Conservation (phyloP, 495 filamentous ascomycete genomes). For the Penicillium desertorum region DNA sequence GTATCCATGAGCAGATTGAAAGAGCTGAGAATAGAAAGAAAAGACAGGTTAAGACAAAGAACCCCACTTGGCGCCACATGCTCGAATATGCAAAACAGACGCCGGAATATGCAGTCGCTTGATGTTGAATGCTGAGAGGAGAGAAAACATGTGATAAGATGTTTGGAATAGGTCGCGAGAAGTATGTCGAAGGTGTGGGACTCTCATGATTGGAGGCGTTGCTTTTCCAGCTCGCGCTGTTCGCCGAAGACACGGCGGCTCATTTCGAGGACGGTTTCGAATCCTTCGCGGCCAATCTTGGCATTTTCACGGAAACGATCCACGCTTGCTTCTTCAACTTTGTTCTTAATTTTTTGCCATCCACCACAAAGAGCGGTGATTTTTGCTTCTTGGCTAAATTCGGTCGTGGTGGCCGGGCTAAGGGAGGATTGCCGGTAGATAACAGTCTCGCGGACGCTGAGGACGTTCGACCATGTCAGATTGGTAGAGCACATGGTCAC, state of each 20-base stretch:
- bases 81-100: slow-evolving; percentile 33
- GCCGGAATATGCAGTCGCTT: slow-evolving; percentile 43
- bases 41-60: slow-evolving; percentile 12
- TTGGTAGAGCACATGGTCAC: slow-evolving; percentile 95
- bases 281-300: slow-evolving; percentile 81
- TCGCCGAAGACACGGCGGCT: slow-evolving; percentile 89
- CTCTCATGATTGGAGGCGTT: slow-evolving; percentile 24
- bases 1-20: slow-evolving; percentile 17
- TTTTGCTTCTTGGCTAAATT: slow-evolving; percentile 82
- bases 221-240: slow-evolving; percentile 66
- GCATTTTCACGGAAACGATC: slow-evolving; percentile 91
- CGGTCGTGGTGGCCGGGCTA: slow-evolving; percentile 58
- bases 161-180: slow-evolving; percentile 3
- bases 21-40: slow-evolving; percentile 11
- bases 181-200: neutral
- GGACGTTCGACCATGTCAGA: slow-evolving; percentile 82
- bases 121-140: slow-evolving; percentile 14
- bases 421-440: slow-evolving; percentile 66
- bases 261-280: slow-evolving; percentile 92
- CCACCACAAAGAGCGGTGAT: slow-evolving; percentile 94
- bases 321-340: slow-evolving; percentile 87
- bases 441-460: slow-evolving; percentile 88
- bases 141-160: slow-evolving; percentile 14
- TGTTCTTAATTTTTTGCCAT: slow-evolving; percentile 92
- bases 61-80: slow-evolving; percentile 34